Base-by-base conservation (phyloP, 768 basidiomycete genomes). In the Termitomyces sp. region DNA sequence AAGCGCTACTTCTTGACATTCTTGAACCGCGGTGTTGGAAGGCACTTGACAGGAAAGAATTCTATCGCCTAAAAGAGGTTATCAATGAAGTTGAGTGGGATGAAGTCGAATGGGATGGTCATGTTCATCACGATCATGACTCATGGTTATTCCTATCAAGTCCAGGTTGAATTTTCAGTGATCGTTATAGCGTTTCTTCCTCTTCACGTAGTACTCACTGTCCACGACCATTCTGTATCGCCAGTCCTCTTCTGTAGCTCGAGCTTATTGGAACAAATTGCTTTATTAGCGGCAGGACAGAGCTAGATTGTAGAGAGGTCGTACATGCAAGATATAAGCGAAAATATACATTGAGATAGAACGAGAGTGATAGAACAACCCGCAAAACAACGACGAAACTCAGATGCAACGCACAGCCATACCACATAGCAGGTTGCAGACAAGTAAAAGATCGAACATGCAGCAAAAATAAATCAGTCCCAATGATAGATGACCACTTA, bases 401-500 rank as follows among this genome's bases (percentile, higher is more conserved):
- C 51, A 52, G 36, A 55, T 15, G 9, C 15, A 29, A 14, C 40
- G 38, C 52, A 54, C 38, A 54, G 14, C 37, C 40, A 40, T 3
- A 38, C 37, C 14, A 54, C 37, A 55, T 15, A 55, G 40, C 53
- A 55, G 25, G 29, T 40, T 15, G 15, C 25, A 29, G 42, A 29
- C 29, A 55, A 32, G 17, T 55, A 32, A 15, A 43, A 42, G 15
- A 55, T 55, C 15, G 31, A 10, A 20, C 25, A 31, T 5, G 37
- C n/a, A 52, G 20, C 31, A 31, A 17, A 31, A 17, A 31, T 4
- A 55, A n/a, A 43, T 55, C 5, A 55, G 54, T 55, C 31, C 54
- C 40, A 55, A 42, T 8, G 8, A 15, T 9, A 43, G 15, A 43
- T 43, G n/a, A 32, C 54, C 54, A 58, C 57, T 59, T 38, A 64